phyloP scores from a whole-genome alignment of 495 filamentous ascomycete species.

The Talaromyces thailandensis region DNA sequence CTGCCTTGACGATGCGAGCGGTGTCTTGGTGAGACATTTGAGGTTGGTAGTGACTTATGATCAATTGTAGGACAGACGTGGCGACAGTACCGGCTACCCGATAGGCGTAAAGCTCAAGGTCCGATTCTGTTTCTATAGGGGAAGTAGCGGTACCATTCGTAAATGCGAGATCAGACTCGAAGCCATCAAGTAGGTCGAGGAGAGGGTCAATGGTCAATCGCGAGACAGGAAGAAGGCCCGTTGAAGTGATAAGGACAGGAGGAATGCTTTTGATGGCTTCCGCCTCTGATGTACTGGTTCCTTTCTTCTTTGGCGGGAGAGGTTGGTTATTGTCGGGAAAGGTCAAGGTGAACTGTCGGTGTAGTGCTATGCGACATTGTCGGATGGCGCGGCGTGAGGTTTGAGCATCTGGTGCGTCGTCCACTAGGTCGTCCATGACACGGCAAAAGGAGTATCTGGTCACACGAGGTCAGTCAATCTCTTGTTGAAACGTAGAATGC shows the following conservation, averaged over 20 bases:
- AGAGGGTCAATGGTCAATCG: conserved; percentile 45
- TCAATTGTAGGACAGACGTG: conserved; percentile 52
- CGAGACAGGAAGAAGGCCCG: conserved; percentile 41
- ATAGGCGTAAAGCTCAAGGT: conserved; percentile 47
- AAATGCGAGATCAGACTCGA: not conserved
- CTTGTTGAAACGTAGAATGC: not conserved
- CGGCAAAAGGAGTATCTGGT: conserved; percentile 60
- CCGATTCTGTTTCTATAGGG: conserved; percentile 45
- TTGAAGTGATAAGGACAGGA: conserved; percentile 8
- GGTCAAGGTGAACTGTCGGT: conserved; percentile 18
- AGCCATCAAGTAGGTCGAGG: not conserved
- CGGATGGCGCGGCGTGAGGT: conserved; percentile 37
- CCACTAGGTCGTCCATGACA: conserved; percentile 60
- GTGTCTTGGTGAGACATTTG: not conserved
- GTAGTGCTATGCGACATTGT: conserved; percentile 42
- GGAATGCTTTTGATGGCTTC: conserved; percentile 11
- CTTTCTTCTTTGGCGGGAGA: not conserved
- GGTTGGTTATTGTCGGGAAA: not conserved
- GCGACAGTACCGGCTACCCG: conserved; percentile 62
- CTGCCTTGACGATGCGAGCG: not conserved
- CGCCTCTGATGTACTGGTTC: not conserved
- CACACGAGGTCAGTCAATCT: not conserved
- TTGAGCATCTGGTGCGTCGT: conserved; percentile 35
- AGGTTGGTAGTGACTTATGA: conserved; percentile 38
- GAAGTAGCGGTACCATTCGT: conserved; percentile 13